Base-by-base conservation (phyloP, 306 rosid genomes). In the Abrus pulchellus region DNA sequence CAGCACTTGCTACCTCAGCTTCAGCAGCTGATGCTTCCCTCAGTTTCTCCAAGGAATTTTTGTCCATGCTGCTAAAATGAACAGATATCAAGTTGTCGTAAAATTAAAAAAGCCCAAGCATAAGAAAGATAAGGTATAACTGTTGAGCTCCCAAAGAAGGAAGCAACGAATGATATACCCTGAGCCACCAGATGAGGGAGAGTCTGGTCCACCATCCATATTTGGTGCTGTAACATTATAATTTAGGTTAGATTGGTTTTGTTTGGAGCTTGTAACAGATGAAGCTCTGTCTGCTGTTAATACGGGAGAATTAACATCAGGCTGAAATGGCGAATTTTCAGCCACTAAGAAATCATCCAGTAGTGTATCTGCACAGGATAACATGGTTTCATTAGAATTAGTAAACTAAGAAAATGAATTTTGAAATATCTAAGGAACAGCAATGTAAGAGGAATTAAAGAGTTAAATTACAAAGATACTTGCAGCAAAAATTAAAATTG, bases 11-110 rank as follows among this genome's bases (percentile, higher is more conserved):
- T 55, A 89, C 99, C 93, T 92, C 97, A 59, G 99, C 99, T 91
- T 96, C 99, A 43, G 98, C 99, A 82, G 99, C 98, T 70, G 99
- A 96, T 83, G 99, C 99, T 84, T 92, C 92, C 87, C 99, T 90
- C 76, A 96, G 89, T 86, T 96, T 95, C 90, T 95, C 99, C 91
- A 93, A 74, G 36, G 99, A 95, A 63, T 83, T 89, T 85, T 87
- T 89, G 82, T 92, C 99, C 93, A 93, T 85, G 78, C 94, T 87
- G 91, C 82, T 77, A 82, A 80, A 77, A 60, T 48, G 27, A 82
- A 67, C 3, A 56, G 48, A 59, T 5, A 81, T 66, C 60, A 68
- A 72, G 48, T 55, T 67, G 59, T 76, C 71, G 73, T 76, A 74
- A 72, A 74, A 57, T 53, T 27, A 40, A 64, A 76, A 74, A 48